Evolutionary conservation across 495 filamentous ascomycete genomes (phyloP), one percentile per base, ranked within the genome.

Genomic region (Recurvomyces mirabilis): DNA sequence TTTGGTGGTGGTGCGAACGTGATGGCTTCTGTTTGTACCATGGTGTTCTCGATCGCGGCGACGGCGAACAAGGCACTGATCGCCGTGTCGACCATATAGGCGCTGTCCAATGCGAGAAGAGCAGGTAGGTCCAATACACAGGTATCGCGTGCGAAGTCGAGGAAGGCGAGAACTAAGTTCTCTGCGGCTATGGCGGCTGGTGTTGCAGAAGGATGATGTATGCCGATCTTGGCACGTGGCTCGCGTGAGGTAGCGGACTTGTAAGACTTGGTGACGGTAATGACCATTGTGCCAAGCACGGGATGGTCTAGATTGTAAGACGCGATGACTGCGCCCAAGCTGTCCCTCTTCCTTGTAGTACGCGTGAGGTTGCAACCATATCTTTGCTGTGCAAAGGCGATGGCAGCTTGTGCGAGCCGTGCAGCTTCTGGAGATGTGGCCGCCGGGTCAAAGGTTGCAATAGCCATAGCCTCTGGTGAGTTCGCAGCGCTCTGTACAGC

Each of bases 161-260:
- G 18, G 35, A 46, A 44, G 3, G 51, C 46, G 15, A 54, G 51
- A 1, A 49, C 46, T 4, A 49, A 37, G 4, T 39, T 49, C 24
- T 54, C 51, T 25, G 51, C 51, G 2, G 28, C 46, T 5, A 54
- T 31, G 13, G 51, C 51, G 3, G 51, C 51, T 6, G 51, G 41
- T 13, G 51, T 54, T 5, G 51, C 51, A 14, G 46, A 28, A 13
- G 51, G 51, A 26, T 54, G 51, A 26, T 54, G 51, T 2, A 54
- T 28, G 24, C 46, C 37, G 37, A 54, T 49, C 37, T 54, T 54
- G 7, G 40, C 45, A 22, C 46, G 14, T 11, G 46, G 25, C 18
- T 53, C 50, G 1, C 50, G 43, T 4, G 18, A 13, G 9, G 15
- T 14, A 14, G 15, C 12, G n/a, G 33, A 20, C 25, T 34, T 34